Percentiles rank a stretch among this genome's conserved stretches.
Evolutionary conservation across 73 alveolate genomes (phyloP).

Genomic region (Paramecium octaurelia): DNA sequence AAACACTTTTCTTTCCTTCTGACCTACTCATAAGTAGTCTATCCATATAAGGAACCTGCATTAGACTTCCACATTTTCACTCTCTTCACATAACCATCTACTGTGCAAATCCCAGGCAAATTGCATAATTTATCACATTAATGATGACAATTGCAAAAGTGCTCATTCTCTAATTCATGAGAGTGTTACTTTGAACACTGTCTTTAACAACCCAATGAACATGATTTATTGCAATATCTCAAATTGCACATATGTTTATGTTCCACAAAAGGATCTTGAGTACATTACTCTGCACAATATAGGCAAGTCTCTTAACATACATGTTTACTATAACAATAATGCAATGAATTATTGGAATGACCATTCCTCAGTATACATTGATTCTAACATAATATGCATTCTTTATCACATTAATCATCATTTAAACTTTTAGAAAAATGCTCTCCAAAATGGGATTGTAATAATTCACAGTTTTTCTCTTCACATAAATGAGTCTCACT

Average conservation of each 20-base stretch:
- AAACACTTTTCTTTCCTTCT: not conserved
- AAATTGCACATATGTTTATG: not conserved
- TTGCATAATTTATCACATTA: slow-evolving; percentile 1
- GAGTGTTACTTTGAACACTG: not conserved
- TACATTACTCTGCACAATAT: not conserved
- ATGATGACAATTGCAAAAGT: slow-evolving; percentile 20
- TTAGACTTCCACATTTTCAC: not conserved
- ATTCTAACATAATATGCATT: not conserved
- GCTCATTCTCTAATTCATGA: not conserved
- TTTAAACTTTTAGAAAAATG: not conserved
- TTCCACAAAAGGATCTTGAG: not conserved
- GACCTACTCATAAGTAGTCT: not conserved
- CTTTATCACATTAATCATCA: not conserved
- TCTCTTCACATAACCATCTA: not conserved
- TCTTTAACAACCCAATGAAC: not conserved
- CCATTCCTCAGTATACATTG: not conserved
- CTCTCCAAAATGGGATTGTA: not conserved
- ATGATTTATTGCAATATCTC: not conserved
- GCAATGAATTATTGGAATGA: not conserved
- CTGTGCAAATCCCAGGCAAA: not conserved
- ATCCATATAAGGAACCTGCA: not conserved
- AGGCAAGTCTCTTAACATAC: not conserved
- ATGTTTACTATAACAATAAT: not conserved
- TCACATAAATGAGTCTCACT: slow-evolving; percentile 1
- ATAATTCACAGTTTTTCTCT: not conserved